These are phyloP conservation scores for Ceratocystis variospora DNA, from an alignment of 2,329 filamentous ascomycete genomes.

Conservation along the genomic window DNA sequence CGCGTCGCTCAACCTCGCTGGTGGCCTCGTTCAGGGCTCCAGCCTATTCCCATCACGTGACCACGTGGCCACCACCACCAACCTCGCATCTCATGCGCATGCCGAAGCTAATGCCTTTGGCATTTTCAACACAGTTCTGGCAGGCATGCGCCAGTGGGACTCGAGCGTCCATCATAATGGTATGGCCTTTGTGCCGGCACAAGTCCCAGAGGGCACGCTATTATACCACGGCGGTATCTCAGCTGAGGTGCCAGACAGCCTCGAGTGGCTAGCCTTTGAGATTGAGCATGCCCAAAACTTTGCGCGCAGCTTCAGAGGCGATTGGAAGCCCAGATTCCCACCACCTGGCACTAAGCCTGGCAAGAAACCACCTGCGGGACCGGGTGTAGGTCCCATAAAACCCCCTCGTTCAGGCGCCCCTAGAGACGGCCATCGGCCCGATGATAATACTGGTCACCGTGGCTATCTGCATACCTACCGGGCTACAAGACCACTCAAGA, in stretches of 20 bases:
- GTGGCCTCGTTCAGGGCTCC: background rate
- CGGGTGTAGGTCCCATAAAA: background rate
- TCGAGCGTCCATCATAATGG: constrained; percentile 63
- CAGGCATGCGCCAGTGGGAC: constrained; percentile 61
- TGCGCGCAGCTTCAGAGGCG: constrained; percentile 28
- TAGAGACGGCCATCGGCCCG: constrained; percentile 17
- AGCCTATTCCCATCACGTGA: background rate
- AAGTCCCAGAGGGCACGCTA: constrained; percentile 48
- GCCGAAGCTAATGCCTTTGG: constrained; percentile 42
- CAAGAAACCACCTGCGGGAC: background rate
- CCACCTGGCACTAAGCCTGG: background rate
- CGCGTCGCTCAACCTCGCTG: background rate
- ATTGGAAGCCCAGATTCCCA: constrained; percentile 11
- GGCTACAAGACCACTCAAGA: constrained; percentile 40
- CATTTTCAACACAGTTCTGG: constrained; percentile 61
- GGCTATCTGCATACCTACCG: constrained; percentile 57
- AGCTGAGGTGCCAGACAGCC: constrained; percentile 34
- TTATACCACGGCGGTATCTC: constrained; percentile 51
- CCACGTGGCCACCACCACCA: background rate
- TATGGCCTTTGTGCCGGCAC: constrained; percentile 55
- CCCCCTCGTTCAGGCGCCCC: background rate
- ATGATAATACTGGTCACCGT: constrained; percentile 20
- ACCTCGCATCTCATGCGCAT: constrained; percentile 24
- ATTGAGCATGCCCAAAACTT: constrained; percentile 59
- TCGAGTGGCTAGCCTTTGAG: constrained; percentile 66